Conservation (phyloP, 2,329 filamentous ascomycete genomes). For the Colletotrichum falcatum region DNA sequence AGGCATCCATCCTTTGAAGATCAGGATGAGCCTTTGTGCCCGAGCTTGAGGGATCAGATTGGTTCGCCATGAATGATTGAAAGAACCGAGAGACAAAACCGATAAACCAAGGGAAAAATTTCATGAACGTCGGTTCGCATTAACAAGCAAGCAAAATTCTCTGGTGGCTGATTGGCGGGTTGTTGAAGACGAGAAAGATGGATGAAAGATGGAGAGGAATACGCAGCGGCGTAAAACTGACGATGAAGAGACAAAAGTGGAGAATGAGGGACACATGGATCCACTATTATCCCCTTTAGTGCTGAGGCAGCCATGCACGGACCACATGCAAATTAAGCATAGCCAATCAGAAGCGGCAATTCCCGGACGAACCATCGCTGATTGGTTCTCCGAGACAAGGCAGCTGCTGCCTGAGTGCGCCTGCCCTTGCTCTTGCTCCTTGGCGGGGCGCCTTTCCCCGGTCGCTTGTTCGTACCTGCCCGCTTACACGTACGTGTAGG, state of each 20-base stretch:
- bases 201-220: constrained; percentile 1
- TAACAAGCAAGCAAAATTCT: neutral
- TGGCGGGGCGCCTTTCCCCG: neutral
- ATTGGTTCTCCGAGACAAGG: constrained; percentile 1
- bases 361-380: neutral
- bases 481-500: neutral
- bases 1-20: neutral
- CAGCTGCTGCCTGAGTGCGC: constrained; percentile 19
- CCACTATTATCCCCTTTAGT: neutral
- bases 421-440: neutral
- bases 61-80: neutral
- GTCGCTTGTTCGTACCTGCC: neutral
- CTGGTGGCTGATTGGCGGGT: neutral
- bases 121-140: neutral
- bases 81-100: neutral
- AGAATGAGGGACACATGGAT: neutral
- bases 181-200: too few relatives aligned
- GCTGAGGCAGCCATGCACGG: neutral
- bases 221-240: constrained; percentile 36
- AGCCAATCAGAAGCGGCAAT: neutral
- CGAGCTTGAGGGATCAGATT: neutral
- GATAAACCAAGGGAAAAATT: neutral
- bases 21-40: neutral
- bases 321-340: accelerated
- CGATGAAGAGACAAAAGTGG: neutral